Conservation (phyloP, 2,329 filamentous ascomycete species). For the Nectriaceae sp. region DNA sequence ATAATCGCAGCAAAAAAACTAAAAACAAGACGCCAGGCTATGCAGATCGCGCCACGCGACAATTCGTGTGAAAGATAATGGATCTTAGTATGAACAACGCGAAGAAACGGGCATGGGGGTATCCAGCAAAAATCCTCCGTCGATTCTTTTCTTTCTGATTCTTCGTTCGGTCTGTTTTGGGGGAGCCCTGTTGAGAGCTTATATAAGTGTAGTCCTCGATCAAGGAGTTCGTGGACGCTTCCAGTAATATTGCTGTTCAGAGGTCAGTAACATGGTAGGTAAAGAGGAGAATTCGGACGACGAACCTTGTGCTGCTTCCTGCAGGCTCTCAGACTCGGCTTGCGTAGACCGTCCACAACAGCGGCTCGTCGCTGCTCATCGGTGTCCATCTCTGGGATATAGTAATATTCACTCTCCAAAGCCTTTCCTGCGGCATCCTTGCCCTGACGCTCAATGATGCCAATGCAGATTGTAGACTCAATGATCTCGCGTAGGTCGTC, state of each 20-base stretch:
- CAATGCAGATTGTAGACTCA: slow-evolving; percentile 75
- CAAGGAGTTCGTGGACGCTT: slow-evolving; percentile 63
- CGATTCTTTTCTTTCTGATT: neutral
- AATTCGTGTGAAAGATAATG: too few relatives aligned
- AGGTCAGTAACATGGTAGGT: slow-evolving; percentile 16
- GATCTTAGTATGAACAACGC: neutral
- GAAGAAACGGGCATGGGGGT: neutral
- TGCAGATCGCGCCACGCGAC: too few relatives aligned
- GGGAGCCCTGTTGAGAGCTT: too few relatives aligned
- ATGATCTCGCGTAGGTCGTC: slow-evolving; percentile 71
- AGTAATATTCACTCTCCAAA: slow-evolving; percentile 96
- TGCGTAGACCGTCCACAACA: slow-evolving; percentile 82
- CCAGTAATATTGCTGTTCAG: slow-evolving; percentile 67
- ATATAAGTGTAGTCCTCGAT: slow-evolving; percentile 18
- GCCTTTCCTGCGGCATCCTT: slow-evolving; percentile 95
- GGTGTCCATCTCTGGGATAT: slow-evolving; percentile 82
- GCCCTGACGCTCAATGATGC: slow-evolving; percentile 84
- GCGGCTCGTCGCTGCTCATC: slow-evolving; percentile 78
- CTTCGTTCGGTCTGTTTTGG: neutral
- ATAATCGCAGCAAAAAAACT: too few relatives aligned
- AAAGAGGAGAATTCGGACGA: neutral
- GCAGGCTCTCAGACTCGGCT: slow-evolving; percentile 85
- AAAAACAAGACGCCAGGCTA: too few relatives aligned
- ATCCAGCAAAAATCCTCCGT: neutral
- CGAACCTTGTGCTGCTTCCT: slow-evolving; percentile 96